phyloP scores from a whole-genome alignment of 768 basidiomycete genomes.

The Boletus rubroflammeus region DNA sequence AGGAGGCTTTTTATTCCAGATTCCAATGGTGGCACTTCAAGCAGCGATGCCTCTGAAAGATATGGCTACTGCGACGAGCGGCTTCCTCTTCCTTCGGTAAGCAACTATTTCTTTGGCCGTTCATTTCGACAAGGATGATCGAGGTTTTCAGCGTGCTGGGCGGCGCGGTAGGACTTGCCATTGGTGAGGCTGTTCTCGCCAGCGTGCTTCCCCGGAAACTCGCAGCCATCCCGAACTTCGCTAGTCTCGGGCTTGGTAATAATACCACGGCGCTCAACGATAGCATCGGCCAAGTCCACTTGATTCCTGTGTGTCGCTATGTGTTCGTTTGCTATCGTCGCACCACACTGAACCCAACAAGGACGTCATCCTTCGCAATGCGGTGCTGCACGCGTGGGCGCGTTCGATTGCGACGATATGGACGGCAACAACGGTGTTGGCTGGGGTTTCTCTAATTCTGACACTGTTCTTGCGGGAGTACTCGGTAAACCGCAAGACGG shows the following conservation, averaged over 20 bases:
- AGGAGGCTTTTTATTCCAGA: conserved; percentile 60
- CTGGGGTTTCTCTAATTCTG: conserved; percentile 49
- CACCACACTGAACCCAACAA: conserved; percentile 19
- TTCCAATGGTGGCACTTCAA: conserved; percentile 72
- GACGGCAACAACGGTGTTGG: conserved; percentile 58
- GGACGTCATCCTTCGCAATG: conserved; percentile 47
- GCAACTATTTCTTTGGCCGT: background rate
- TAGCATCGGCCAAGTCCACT: conserved; percentile 41
- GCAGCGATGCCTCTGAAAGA: conserved; percentile 83
- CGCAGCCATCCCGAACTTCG: conserved; percentile 30
- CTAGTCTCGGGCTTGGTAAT: conserved; percentile 28
- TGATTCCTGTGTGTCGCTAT: conserved; percentile 9
- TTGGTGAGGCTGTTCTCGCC: conserved; percentile 68
- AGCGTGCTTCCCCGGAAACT: conserved; percentile 43
- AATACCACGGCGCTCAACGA: conserved; percentile 42
- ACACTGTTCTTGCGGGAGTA: conserved; percentile 57
- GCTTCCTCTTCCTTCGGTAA: conserved; percentile 67
- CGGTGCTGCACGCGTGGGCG: conserved; percentile 59
- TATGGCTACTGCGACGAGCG: conserved; percentile 78
- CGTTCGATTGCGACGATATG: conserved; percentile 61
- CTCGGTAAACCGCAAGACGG: conserved; percentile 50
- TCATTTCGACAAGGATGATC: background rate
- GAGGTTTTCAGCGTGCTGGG: conserved; percentile 52
- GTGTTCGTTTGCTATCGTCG: background rate
- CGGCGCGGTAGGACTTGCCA: conserved; percentile 66